Evolutionary conservation across 2,329 filamentous ascomycete genomes (phyloP).

Genomic region (Penicillium sp.): DNA sequence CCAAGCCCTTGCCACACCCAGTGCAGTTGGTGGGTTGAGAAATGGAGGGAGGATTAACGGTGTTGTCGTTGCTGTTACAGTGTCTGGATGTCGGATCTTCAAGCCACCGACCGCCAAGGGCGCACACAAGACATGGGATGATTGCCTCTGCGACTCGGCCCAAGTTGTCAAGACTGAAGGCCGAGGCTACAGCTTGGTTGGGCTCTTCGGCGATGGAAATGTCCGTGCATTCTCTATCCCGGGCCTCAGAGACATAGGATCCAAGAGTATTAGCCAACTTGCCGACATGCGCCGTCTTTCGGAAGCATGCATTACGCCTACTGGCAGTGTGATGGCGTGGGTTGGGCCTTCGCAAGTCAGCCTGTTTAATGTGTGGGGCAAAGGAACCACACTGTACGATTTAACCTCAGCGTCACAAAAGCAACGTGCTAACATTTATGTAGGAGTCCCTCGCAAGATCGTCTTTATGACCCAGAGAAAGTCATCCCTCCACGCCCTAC

Average conservation of each 20-base stretch:
- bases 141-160: constrained; percentile 77
- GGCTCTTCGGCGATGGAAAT: constrained; percentile 79
- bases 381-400: constrained; percentile 63
- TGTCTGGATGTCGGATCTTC: constrained; percentile 78
- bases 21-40: constrained; percentile 72
- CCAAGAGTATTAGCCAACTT: constrained; percentile 61
- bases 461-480: constrained; percentile 74
- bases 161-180: constrained; percentile 71
- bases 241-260: constrained; percentile 77
- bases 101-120: constrained; percentile 81
- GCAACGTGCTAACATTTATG: constrained; percentile 16
- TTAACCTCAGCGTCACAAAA: constrained; percentile 15
- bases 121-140: constrained; percentile 87
- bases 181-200: constrained; percentile 75
- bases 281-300: constrained; percentile 72
- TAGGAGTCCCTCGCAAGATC: constrained; percentile 61
- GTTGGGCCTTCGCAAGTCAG: constrained; percentile 82
- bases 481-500: constrained; percentile 77
- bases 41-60: constrained; percentile 75
- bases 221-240: constrained; percentile 84
- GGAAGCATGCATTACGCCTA: constrained; percentile 68
- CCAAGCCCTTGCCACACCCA: constrained; percentile 72
- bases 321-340: constrained; percentile 85
- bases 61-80: constrained; percentile 73
- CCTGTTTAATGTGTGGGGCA: constrained; percentile 81